Percentiles rank a stretch among this genome's conserved stretches.
Evolutionary conservation across 1,139 yeast genomes (phyloP).

Genomic region (Nakaseomyces sp.): DNA sequence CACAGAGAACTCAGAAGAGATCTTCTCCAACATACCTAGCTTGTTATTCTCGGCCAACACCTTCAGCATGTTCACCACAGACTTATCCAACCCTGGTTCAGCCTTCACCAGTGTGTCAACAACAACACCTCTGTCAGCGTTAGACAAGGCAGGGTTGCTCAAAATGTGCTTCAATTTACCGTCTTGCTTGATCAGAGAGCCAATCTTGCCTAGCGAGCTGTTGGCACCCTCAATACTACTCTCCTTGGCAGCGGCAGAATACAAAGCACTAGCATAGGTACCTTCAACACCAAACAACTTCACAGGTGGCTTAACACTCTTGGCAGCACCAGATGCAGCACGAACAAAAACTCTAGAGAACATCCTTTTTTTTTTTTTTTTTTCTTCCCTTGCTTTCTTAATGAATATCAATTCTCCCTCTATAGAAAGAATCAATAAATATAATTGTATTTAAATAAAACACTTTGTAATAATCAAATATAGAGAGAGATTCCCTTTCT

Average conservation of each 20-base stretch:
- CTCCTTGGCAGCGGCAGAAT: conserved; percentile 82
- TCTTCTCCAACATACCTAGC: conserved; percentile 55
- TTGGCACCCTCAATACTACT: conserved; percentile 67
- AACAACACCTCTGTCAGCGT: conserved; percentile 63
- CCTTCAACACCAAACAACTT: conserved; percentile 95
- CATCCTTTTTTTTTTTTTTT: conserved; percentile 29
- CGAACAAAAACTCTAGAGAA: conserved; percentile 63
- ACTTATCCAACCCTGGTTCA: conserved; percentile 53
- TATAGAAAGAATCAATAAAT: too few relatives aligned
- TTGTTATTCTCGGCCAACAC: conserved; percentile 96
- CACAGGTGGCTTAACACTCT: conserved; percentile 65
- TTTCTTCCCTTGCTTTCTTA: not conserved
- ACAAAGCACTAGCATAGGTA: conserved; percentile 92
- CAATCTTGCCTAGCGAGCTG: conserved; percentile 54
- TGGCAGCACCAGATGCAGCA: conserved; percentile 51
- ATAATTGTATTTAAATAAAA: too few relatives aligned
- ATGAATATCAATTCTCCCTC: too few relatives aligned
- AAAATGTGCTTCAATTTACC: conserved; percentile 53
- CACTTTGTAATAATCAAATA: too few relatives aligned
- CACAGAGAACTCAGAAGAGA: conserved; percentile 63
- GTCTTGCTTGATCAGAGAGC: conserved; percentile 52
- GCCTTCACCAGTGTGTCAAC: conserved; percentile 47
- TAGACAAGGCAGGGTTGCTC: conserved; percentile 75
- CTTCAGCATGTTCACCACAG: conserved; percentile 69
- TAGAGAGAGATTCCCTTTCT: not conserved